These are phyloP conservation scores for Scortechinia acanthostroma DNA, from an alignment of 2,329 filamentous ascomycete genomes.

Conservation along the genomic window DNA sequence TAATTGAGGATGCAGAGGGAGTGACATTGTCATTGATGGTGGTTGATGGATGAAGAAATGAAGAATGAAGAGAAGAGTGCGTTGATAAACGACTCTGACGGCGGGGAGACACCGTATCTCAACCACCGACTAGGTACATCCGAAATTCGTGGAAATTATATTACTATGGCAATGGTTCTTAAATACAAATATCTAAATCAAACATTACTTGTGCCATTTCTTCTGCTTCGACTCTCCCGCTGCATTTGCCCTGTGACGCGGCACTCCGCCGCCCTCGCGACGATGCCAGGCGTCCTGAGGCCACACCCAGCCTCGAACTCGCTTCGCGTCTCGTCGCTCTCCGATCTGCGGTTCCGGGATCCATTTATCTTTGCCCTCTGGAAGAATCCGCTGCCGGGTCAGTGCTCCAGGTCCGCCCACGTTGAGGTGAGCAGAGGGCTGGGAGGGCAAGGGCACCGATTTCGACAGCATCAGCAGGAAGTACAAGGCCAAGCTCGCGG, in stretches of 20 bases:
- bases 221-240: slow-evolving; percentile 13
- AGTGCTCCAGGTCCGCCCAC: slow-evolving; percentile 48
- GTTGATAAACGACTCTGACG: no score
- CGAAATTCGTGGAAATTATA: no score
- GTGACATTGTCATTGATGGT: no score
- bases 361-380: slow-evolving; percentile 48
- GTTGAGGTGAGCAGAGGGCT: slow-evolving; percentile 48
- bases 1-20: no score
- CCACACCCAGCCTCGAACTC: slow-evolving; percentile 52
- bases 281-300: slow-evolving; percentile 53
- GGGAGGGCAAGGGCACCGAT: slow-evolving; percentile 45
- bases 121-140: no score
- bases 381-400: slow-evolving; percentile 42
- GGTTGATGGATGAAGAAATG: no score
- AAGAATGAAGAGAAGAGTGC: no score
- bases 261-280: slow-evolving; percentile 34
- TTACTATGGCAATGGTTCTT: no score
- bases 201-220: slow-evolving; percentile 26
- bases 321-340: slow-evolving; percentile 54
- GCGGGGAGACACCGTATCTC: no score
- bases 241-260: slow-evolving; percentile 14
- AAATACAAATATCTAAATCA: no score
- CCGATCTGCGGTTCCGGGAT: slow-evolving; percentile 50
- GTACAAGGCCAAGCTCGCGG: slow-evolving; percentile 51
- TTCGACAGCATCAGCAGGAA: slow-evolving; percentile 62